Conservation (phyloP, 495 filamentous ascomycete species). For the Collariella sp. region DNA sequence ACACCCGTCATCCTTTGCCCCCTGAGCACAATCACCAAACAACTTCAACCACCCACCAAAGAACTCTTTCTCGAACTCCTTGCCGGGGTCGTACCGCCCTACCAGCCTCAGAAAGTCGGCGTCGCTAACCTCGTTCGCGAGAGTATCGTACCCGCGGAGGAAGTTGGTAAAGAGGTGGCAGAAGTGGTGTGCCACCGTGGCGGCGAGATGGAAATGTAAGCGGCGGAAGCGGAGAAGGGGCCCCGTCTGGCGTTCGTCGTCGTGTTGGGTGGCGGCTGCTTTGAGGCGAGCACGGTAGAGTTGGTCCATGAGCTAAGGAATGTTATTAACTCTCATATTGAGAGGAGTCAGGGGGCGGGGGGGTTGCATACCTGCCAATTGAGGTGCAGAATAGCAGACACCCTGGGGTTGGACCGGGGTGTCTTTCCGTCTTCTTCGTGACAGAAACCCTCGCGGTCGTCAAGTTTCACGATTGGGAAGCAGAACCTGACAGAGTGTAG, state of each 20-base stretch:
- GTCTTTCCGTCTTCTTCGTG: constrained; percentile 1
- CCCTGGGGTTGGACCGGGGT: constrained; percentile 14
- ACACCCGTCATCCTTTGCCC: constrained; percentile 4
- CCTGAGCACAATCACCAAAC: constrained; percentile 15
- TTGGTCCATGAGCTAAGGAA: constrained; percentile 12
- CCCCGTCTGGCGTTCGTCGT: constrained; percentile 1
- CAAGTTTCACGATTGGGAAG: constrained; percentile 16
- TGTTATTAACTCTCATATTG: not conserved
- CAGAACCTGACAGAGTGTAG: constrained; percentile 12
- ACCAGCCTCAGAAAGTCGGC: constrained; percentile 15
- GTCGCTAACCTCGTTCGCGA: constrained; percentile 9
- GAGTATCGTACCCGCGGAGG: constrained; percentile 3
- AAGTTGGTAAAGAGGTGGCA: constrained; percentile 21
- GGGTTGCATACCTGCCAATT: constrained; percentile 7
- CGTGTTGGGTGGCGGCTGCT: constrained; percentile 9
- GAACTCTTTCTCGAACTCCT: constrained; percentile 19
- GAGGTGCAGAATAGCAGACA: constrained; percentile 14
- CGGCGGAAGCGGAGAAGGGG: constrained; percentile 12
- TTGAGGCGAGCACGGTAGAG: constrained; percentile 18
- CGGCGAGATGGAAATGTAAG: constrained; percentile 17
- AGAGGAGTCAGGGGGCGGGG: not conserved
- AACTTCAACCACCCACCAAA: constrained; percentile 19
- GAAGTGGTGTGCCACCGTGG: constrained; percentile 18
- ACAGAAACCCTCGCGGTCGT: constrained; percentile 14
- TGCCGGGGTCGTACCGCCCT: constrained; percentile 13